Conservation (phyloP, 2,329 filamentous ascomycete genomes). For the Alternaria novae-zelandiae region DNA sequence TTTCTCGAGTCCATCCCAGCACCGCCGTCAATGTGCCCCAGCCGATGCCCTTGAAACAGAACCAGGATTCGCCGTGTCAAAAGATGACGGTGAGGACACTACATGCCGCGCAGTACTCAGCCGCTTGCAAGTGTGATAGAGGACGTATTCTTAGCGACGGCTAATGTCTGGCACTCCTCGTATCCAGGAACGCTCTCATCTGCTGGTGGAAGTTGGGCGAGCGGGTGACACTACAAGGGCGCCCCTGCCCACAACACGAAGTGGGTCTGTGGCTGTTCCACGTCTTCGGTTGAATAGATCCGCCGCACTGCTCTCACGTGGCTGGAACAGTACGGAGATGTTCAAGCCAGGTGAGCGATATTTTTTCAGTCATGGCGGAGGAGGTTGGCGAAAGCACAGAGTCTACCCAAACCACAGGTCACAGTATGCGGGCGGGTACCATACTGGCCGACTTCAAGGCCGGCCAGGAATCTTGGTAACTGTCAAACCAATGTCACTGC, state of each 20-base stretch:
- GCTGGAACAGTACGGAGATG: constrained; percentile 24
- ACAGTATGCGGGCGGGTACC: constrained; percentile 3
- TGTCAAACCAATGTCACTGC: constrained; percentile 14
- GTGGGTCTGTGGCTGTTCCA: constrained; percentile 35
- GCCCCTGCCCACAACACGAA: constrained; percentile 30
- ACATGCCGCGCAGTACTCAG: not conserved
- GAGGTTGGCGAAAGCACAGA: constrained; percentile 21
- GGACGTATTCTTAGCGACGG: constrained; percentile 19
- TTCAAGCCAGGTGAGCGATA: constrained; percentile 6
- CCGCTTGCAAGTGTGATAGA: not conserved
- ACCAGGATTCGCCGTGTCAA: not conserved
- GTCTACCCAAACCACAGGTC: constrained; percentile 9
- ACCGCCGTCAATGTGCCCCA: constrained; percentile 2
- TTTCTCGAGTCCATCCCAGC: not conserved
- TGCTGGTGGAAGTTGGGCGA: constrained; percentile 26
- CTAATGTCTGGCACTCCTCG: constrained; percentile 18
- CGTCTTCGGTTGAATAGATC: constrained; percentile 29
- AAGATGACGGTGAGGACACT: not conserved
- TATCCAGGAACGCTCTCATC: constrained; percentile 32
- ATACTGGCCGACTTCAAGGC: constrained; percentile 22
- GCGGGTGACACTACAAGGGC: constrained; percentile 36
- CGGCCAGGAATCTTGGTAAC: constrained; percentile 13
- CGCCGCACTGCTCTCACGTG: constrained; percentile 42
- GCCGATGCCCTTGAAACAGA: not conserved
- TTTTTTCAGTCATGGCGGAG: constrained; percentile 21